A percentile compares a stretch with the other conserved stretches of the same genome.
These are phyloP conservation scores for Acer yangbiense DNA, from an alignment of 345 rosid species.

Conservation along the genomic window DNA sequence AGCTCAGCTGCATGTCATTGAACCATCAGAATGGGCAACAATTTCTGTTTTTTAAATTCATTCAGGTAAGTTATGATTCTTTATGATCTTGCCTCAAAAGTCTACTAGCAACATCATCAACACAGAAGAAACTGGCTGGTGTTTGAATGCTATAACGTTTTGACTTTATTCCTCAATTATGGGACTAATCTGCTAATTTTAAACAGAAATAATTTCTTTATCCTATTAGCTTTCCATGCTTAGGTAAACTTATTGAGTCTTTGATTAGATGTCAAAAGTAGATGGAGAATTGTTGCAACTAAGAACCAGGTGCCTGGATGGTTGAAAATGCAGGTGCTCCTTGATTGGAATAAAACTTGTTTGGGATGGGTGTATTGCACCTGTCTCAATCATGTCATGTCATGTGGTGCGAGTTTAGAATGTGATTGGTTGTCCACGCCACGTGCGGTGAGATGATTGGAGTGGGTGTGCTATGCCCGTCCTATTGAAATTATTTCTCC, in stretches of 20 bases:
- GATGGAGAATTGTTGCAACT: neutral
- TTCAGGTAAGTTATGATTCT: neutral
- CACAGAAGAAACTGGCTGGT: neutral
- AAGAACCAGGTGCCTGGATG: neutral
- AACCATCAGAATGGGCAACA: neutral
- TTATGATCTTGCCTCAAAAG: neutral
- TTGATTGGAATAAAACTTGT: too few relatives aligned
- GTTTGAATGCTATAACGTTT: neutral
- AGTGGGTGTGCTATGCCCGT: neutral
- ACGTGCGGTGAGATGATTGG: neutral
- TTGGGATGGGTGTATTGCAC: neutral
- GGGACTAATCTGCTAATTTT: neutral
- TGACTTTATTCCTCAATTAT: neutral
- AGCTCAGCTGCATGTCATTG: conserved; percentile 2
- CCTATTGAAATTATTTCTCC: neutral
- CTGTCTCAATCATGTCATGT: neutral
- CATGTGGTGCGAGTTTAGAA: neutral
- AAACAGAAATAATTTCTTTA: neutral
- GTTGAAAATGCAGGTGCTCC: too few relatives aligned
- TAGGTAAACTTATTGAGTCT: neutral
- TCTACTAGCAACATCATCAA: neutral
- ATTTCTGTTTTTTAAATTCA: neutral
- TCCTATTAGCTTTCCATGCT: neutral
- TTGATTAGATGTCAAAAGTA: neutral
- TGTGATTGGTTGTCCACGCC: neutral